Evolutionary conservation across 2,329 filamentous ascomycete species (phyloP).

Genomic region (Mollisiaceae sp.): DNA sequence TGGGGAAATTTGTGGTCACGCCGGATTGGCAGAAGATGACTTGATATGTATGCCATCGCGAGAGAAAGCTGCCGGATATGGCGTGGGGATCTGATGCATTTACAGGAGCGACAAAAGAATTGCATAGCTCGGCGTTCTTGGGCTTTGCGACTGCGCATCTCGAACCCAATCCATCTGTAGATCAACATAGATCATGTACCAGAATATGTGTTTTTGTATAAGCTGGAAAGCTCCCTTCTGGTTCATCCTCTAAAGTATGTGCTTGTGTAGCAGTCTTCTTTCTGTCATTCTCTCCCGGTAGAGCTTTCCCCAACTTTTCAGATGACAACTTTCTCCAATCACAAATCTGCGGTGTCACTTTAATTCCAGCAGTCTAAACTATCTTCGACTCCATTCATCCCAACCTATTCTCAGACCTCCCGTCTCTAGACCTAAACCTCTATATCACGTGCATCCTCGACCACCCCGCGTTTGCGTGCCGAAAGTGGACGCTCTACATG

Average conservation of each 20-base stretch:
- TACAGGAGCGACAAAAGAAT: constrained; percentile 17
- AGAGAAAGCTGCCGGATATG: constrained; percentile 50
- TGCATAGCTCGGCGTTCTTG: constrained; percentile 24
- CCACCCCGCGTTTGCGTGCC: not conserved
- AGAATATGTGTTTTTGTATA: no score
- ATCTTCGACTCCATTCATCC: not conserved
- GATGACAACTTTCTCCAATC: no score
- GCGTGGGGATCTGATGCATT: constrained; percentile 14
- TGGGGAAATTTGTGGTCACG: constrained; percentile 65
- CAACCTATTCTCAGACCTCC: not conserved
- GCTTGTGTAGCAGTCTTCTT: no score
- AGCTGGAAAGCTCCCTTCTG: no score
- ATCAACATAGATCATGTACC: no score
- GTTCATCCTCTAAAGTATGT: no score
- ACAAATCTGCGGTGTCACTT: not conserved
- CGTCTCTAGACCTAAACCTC: not conserved
- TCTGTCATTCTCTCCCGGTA: no score
- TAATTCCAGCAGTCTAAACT: not conserved
- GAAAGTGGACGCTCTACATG: constrained; percentile 18
- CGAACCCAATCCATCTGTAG: no score
- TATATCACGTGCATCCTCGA: not conserved
- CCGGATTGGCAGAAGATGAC: constrained; percentile 60
- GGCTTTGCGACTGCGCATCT: not conserved
- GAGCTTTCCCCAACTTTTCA: no score
- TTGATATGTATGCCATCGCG: constrained; percentile 24